Evolutionary conservation across 2,329 filamentous ascomycete species (phyloP), one percentile per base, ranked within the genome.

Genomic region (Thermoascus crustaceus): DNA sequence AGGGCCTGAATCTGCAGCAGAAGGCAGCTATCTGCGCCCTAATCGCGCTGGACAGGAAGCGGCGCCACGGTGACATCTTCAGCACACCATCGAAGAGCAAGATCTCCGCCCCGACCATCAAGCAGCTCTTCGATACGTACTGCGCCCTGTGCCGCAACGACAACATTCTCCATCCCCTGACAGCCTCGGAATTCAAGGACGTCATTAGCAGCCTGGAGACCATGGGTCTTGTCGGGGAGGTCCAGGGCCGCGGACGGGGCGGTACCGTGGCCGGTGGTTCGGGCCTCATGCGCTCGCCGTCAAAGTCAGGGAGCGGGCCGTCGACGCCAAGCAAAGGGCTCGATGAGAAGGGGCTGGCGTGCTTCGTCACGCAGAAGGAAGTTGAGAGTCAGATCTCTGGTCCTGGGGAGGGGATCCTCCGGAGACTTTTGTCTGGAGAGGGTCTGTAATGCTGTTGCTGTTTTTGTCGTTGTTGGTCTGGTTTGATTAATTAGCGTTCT

Each of bases 11-110:
- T 56, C 72, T 98, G 2, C 93, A 98, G 56, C 91, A 98, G 60
- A 96, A 94, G 60, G 91, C 89, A 3, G 87, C 89, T 0, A 72
- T 98, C 7, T 98, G 91, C 64, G 78, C 89, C 0, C 71, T 98
- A 9, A 73, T 89, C 24, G 85, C 86, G 2, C 76, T 91, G n/a
- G 88, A 95, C 58, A 85, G 82, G 49, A 78, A 78, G 43, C 38
- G 75, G 65, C 49, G 65, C 51, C 24, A 78, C 25, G 40, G 53
- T n/a, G 58, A 66, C 17, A 46, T 64, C 7, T 58, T 55, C 32
- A 52, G 47, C 29, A 69, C 81, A 2, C 80, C 81, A 0, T 78
- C 78, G 7, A 85, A 82, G 40, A 69, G 70, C 2, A 55, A 55
- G 14, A 54, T 53, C 7, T 58, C 69, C 5, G 85, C 84, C 0